Evolutionary conservation across 306 rosid species (phyloP).

Genomic region (Luffa aegyptiaca): DNA sequence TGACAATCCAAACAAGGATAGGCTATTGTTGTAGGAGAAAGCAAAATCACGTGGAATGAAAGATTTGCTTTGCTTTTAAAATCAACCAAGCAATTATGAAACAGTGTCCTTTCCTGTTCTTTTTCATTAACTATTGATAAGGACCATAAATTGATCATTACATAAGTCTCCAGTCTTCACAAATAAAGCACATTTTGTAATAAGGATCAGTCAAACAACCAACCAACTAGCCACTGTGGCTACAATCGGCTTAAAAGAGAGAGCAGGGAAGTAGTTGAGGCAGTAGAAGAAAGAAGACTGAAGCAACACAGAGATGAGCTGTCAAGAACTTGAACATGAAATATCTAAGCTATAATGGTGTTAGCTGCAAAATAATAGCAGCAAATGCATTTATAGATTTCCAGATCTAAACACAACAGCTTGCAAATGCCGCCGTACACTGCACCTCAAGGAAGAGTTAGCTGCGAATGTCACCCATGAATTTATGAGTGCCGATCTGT

Average conservation of each 20-base stretch:
- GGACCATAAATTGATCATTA: background rate
- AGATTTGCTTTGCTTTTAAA: background rate
- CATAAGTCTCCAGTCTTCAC: background rate
- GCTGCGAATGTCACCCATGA: background rate
- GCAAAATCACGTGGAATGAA: background rate
- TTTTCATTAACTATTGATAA: background rate
- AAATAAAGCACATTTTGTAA: background rate
- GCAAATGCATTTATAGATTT: background rate
- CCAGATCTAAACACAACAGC: constrained; percentile 1
- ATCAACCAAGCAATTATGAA: background rate
- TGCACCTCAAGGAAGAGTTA: background rate
- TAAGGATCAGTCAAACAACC: background rate
- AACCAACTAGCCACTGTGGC: background rate
- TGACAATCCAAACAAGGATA: background rate
- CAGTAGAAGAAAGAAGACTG: background rate
- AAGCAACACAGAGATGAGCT: constrained; percentile 5
- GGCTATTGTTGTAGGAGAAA: background rate
- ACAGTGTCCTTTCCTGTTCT: background rate
- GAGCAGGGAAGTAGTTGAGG: constrained; percentile 4
- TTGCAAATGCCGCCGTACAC: constrained; percentile 4
- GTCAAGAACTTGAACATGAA: background rate
- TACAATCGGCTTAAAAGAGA: background rate
- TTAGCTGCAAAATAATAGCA: constrained; percentile 1
- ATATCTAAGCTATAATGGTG: background rate
- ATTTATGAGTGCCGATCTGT: constrained; percentile 8